These are phyloP conservation scores for Ophiosphaerella herpotricha DNA, from an alignment of 2,329 filamentous ascomycete species.

Conservation along the genomic window DNA sequence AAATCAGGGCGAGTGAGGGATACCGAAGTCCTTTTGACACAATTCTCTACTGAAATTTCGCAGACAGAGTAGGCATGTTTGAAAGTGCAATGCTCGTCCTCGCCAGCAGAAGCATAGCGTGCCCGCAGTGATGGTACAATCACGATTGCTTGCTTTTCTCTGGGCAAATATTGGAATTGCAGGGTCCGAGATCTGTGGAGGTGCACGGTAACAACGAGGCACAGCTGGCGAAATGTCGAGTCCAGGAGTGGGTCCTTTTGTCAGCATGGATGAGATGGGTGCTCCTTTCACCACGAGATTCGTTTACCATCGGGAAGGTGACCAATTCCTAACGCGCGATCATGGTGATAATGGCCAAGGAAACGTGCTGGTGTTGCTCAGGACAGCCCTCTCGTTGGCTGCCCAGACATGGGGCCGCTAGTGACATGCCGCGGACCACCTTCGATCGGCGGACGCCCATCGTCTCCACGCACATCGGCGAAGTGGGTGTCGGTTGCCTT, in stretches of 20 bases:
- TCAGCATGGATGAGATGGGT: neutral
- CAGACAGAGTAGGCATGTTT: too few relatives aligned
- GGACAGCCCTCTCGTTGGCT: slow-evolving; percentile 3
- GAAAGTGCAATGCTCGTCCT: too few relatives aligned
- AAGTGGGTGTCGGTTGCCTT: too few relatives aligned
- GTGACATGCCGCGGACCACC: neutral
- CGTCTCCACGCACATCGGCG: neutral
- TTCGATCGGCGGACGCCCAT: neutral
- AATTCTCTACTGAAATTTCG: too few relatives aligned
- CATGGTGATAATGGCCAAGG: slow-evolving; percentile 15
- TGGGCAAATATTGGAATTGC: neutral
- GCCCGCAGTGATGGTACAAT: neutral
- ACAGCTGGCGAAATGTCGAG: neutral
- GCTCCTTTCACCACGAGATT: slow-evolving; percentile 10
- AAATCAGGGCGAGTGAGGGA: neutral
- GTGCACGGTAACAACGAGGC: neutral
- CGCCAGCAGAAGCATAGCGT: too few relatives aligned
- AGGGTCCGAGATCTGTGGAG: too few relatives aligned
- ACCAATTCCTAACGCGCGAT: slow-evolving; percentile 26
- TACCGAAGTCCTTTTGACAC: neutral
- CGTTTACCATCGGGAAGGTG: slow-evolving; percentile 28
- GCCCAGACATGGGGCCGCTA: neutral
- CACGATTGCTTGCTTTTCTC: neutral
- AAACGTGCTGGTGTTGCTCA: slow-evolving; percentile 9
- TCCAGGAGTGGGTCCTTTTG: neutral